Conservation (phyloP, 176 grass and related monocot species). For the Neostapfia colusana region DNA sequence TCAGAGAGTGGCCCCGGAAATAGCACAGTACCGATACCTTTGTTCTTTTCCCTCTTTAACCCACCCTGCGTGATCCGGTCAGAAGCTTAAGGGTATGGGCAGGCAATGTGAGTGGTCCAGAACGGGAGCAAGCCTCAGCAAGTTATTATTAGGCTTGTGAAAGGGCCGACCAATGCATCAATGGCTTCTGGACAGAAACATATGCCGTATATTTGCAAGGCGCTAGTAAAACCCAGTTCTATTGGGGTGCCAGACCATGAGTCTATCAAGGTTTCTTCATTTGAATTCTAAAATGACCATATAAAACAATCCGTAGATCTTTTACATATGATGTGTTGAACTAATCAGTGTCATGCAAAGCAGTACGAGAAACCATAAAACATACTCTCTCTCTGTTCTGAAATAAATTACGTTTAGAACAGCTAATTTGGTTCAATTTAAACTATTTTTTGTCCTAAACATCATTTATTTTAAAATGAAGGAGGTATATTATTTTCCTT, state of each 20-base stretch:
- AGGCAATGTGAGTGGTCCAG: slow-evolving; percentile 34
- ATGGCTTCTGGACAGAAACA: slow-evolving; percentile 28
- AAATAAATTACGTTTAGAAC: too few relatives aligned
- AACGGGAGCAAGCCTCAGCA: not conserved
- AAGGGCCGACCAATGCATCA: slow-evolving; percentile 40
- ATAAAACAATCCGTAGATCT: not conserved
- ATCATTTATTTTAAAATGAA: too few relatives aligned
- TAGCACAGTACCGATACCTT: not conserved
- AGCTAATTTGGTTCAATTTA: too few relatives aligned
- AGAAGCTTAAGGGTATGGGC: slow-evolving; percentile 31
- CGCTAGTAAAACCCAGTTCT: not conserved
- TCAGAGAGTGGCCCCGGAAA: slow-evolving; percentile 16
- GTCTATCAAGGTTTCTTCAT: too few relatives aligned
- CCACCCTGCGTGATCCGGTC: slow-evolving; percentile 14
- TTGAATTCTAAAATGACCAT: not conserved
- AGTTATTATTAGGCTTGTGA: slow-evolving; percentile 32
- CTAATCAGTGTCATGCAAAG: not conserved
- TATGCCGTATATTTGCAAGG: not conserved
- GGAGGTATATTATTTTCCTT: not conserved
- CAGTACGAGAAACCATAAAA: not conserved
- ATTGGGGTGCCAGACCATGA: not conserved
- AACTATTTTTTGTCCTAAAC: too few relatives aligned
- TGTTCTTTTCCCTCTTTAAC: slow-evolving; percentile 14
- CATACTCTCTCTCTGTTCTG: too few relatives aligned
- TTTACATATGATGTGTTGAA: not conserved